Evolutionary conservation across 768 basidiomycete genomes (phyloP), one percentile per base, ranked within the genome.

Genomic region (Suillus paluster): DNA sequence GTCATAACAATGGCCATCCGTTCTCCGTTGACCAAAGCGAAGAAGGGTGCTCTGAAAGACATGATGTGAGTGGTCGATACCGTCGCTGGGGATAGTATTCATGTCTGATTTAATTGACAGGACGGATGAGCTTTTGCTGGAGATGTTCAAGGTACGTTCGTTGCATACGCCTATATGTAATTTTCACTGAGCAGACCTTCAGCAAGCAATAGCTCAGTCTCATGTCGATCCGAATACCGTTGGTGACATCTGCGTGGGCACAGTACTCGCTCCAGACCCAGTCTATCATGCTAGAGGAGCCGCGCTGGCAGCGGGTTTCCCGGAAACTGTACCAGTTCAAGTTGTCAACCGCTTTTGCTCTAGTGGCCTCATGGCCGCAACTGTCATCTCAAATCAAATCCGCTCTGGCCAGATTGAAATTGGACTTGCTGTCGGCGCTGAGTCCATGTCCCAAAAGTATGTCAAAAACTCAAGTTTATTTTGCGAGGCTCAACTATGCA

Each of bases 351-450:
- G 93, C 34, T 92, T 92, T 73, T 95, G 92, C 70, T 91, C 91
- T 3, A 90, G 87, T 62, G 92, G 92, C 27, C 83, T 95, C n/a
- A 92, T 94, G 89, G 90, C 93, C 14, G 81, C 89, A 34, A 90
- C 89, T 11, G 82, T 83, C 34, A 86, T 94, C 60, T 84, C 90
- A 23, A 94, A 93, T 73, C 85, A 90, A 68, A 86, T 95, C 53
- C 81, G 84, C 17, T 81, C 81, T 12, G 90, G 91, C n/a, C 89
- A 94, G 70, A 91, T 94, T 48, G 84, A 92, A 48, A 80, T 94
- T 58, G 92, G 93, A 3, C 79, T 94, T 19, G 91, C 91, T 34
- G 73, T 93, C 53, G 95, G 93, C n/a, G 83, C 91, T 17, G 94
- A 96, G 75, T 90, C 86, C 75, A 94, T 97, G 94, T 88, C 88